Conservation (phyloP, 108 stramenopile species). For the Cyclotella atomus region DNA sequence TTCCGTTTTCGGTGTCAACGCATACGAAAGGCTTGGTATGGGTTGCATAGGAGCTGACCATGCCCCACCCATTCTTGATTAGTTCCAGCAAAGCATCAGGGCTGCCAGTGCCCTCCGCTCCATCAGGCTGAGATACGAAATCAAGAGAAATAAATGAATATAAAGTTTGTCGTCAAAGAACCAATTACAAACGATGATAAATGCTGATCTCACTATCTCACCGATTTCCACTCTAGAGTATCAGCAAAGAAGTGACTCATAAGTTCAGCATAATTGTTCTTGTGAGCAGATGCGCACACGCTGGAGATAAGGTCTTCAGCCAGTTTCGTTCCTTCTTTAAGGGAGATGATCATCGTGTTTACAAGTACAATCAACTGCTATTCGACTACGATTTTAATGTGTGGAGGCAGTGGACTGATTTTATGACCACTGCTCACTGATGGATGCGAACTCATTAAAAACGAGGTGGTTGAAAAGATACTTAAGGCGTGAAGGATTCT, state of each 20-base stretch:
- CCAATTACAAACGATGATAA: neutral
- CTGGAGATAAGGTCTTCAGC: neutral
- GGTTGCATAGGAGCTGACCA: too few species aligned
- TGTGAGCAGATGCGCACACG: conserved; percentile 3
- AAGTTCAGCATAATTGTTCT: neutral
- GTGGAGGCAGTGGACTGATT: too few species aligned
- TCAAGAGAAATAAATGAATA: neutral
- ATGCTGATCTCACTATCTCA: neutral
- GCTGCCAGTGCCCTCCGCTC: neutral
- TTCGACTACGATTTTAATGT: too few species aligned
- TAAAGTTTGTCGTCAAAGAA: too few species aligned
- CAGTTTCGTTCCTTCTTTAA: neutral
- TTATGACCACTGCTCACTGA: too few species aligned
- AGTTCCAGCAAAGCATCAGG: neutral
- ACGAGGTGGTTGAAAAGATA: too few species aligned
- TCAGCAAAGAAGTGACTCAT: neutral
- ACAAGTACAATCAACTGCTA: too few species aligned
- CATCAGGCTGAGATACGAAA: neutral
- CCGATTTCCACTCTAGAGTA: neutral
- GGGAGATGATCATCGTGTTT: conserved; percentile 7
- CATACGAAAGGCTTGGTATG: conserved; percentile 3
- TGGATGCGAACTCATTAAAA: too few species aligned
- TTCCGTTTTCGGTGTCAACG: conserved; percentile 2
- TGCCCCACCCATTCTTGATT: conserved; percentile 2
- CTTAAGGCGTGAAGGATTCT: too few species aligned